Conservation (phyloP, 176 grass and related monocot genomes). For the barley (Hordeum vulgare) region DNA sequence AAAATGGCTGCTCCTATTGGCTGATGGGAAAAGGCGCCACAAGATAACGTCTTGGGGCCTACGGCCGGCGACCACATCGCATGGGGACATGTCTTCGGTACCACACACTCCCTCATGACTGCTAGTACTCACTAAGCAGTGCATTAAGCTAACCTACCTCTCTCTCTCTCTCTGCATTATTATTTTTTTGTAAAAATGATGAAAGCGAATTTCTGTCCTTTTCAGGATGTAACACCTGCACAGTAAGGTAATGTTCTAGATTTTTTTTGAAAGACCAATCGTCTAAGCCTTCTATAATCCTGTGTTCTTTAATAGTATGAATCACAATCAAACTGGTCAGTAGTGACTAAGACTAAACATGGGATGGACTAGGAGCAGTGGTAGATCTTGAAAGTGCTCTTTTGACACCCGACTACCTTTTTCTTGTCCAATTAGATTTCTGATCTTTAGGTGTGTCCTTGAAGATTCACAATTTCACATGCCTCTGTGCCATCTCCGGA, state of each 20-base stretch:
- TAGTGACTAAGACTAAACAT: neutral
- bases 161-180: neutral
- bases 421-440: neutral
- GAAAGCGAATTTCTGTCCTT: neutral
- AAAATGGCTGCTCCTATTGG: constrained; percentile 1
- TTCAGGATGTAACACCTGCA: neutral
- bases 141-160: neutral
- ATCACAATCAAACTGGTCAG: neutral
- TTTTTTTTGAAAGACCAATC: neutral
- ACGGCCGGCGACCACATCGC: neutral
- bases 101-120: neutral
- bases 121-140: neutral
- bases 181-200: neutral
- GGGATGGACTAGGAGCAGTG: neutral
- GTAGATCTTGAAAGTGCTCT: neutral
- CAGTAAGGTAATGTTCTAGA: neutral
- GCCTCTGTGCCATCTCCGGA: neutral
- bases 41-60: neutral
- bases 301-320: neutral
- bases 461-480: neutral
- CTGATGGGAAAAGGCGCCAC: neutral
- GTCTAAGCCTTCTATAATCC: neutral
- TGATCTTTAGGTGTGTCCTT: neutral
- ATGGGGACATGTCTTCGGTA: neutral
- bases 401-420: neutral